Conservation (phyloP, 371 early-diverging fungal genomes). For the Smittium culicis region DNA sequence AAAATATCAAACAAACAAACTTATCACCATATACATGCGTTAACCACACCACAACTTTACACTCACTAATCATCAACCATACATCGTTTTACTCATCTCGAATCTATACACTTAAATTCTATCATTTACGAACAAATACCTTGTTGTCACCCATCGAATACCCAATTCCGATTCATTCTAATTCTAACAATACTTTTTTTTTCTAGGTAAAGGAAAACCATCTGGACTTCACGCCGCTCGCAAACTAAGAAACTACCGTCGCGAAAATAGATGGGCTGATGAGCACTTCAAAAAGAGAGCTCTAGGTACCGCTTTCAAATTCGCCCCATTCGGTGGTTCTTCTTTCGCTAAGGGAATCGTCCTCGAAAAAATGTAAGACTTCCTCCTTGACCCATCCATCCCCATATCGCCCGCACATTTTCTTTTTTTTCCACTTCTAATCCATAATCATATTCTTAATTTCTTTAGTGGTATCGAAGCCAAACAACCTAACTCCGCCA, state of each 20-base stretch:
- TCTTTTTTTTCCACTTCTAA: too few relatives aligned
- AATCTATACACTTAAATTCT: too few relatives aligned
- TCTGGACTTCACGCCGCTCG: conserved; percentile 98
- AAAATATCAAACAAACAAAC: too few relatives aligned
- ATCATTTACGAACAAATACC: too few relatives aligned
- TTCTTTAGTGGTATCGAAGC: conserved; percentile 95
- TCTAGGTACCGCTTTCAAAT: conserved; percentile 95
- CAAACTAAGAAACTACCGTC: conserved; percentile 92
- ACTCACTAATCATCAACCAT: too few relatives aligned
- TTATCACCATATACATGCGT: too few relatives aligned
- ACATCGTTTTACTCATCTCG: too few relatives aligned
- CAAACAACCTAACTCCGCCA: conserved; percentile 99
- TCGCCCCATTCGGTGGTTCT: conserved; percentile 95
- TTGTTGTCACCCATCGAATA: too few relatives aligned
- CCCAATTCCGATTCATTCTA: too few relatives aligned
- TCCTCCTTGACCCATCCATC: background rate
- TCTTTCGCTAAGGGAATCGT: conserved; percentile 99
- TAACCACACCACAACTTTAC: too few relatives aligned
- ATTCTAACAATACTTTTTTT: too few relatives aligned
- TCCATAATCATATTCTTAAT: background rate
- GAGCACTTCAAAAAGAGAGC: conserved; percentile 97
- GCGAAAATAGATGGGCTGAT: conserved; percentile 98
- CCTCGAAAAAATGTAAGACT: conserved; percentile 93
- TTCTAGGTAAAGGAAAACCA: conserved; percentile 78
- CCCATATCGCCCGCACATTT: background rate